Percentiles rank a stretch among this genome's conserved stretches.
phyloP scores from a whole-genome alignment of 106 monocot genomes.

The Dioscorea alata region DNA sequence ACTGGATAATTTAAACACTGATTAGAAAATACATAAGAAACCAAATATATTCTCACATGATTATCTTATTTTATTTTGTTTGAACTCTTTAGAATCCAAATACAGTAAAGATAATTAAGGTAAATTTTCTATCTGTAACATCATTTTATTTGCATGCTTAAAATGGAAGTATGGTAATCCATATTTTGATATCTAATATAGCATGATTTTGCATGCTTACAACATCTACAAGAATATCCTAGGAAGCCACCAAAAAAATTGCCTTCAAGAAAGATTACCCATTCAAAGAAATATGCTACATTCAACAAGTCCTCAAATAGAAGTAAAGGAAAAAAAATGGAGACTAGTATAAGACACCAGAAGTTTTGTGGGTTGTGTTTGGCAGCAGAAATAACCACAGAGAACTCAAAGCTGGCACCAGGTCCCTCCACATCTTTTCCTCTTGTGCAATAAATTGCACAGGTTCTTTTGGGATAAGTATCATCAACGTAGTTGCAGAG shows the following conservation, averaged over 20 bases:
- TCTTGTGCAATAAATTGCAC: constrained; percentile 83
- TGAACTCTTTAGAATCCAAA: too few relatives aligned
- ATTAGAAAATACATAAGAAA: not conserved
- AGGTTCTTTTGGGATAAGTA: constrained; percentile 70
- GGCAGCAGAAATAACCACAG: constrained; percentile 77
- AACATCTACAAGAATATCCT: not conserved
- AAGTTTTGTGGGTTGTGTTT: constrained; percentile 86
- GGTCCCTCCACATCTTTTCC: constrained; percentile 86
- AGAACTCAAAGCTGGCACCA: constrained; percentile 63
- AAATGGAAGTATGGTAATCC: too few relatives aligned
- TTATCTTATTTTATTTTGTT: not conserved
- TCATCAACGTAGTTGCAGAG: constrained; percentile 82
- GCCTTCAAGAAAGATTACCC: not conserved
- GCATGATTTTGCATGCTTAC: too few relatives aligned
- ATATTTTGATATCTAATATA: too few relatives aligned
- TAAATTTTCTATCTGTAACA: too few relatives aligned
- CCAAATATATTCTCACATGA: not conserved
- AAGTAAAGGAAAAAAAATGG: not conserved
- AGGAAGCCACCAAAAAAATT: not conserved
- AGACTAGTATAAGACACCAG: constrained; percentile 48
- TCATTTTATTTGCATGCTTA: too few relatives aligned
- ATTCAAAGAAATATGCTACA: not conserved
- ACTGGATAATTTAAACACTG: constrained; percentile 30
- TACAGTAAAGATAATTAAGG: too few relatives aligned
- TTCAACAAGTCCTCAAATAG: not conserved